Base-by-base conservation (phyloP, 352 stramenopile species). In the Discostella stelligera region DNA sequence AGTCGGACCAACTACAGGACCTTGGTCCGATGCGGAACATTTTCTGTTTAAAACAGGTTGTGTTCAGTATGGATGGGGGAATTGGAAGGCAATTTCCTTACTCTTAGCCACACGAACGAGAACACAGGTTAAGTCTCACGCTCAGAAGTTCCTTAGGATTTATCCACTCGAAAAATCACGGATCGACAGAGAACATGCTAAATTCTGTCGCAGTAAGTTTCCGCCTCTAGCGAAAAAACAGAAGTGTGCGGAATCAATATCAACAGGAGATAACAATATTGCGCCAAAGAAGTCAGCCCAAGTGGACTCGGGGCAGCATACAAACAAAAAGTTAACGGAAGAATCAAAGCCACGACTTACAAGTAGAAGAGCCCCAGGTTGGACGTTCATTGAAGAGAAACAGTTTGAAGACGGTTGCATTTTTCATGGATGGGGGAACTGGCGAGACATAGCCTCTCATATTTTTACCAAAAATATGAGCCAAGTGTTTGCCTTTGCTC, bases 371-470 rank as follows among this genome's bases (percentile, higher is more conserved):
- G 4, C 7, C 13, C 20, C 11, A 58, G 50, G 11, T 30, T 71
- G 63, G 63, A 41, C 63, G 21, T 53, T 48, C 13, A 55, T 49
- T 9, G 63, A 71, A 55, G 58, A 71, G 63, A 62, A 50, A 30
- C 63, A 71, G 27, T 71, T 71, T 50, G 46, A 71, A 23, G 41
- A 61, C 30, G 63, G 63, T 6, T 62, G 46, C 27, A 60, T 71
- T n/a, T 37, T 62, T 9, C 63, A 71, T 46, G 63, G 63, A n/a
- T 71, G 63, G 63, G 63, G 63, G 39, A 71, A 71, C 48, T 71
- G 63, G 63, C 21, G 37, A 14, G 41, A 41, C 30, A 71, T 71
- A 25, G 46, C 23, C 6, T n/a, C 23, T 4, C 23, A 62, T 25
- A 49, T 71, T 16, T 23, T 55, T 18, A 62, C 63, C 8, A 71